These are phyloP conservation scores for Suillus subalutaceus DNA, from an alignment of 768 basidiomycete genomes.

Conservation along the genomic window DNA sequence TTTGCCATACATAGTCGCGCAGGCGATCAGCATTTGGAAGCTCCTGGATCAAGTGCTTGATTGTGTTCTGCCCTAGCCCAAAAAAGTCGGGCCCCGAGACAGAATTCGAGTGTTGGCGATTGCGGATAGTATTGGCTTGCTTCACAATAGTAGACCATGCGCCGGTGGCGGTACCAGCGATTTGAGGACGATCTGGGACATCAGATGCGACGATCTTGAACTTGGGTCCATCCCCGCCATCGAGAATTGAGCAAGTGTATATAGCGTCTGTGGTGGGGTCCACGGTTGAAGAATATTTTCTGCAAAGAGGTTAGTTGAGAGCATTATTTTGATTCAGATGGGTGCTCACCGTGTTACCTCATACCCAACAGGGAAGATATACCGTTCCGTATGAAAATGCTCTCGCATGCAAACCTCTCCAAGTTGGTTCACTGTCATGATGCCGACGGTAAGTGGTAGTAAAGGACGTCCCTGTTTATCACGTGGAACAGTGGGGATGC, in stretches of 20 bases:
- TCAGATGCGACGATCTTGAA: slow-evolving; percentile 83
- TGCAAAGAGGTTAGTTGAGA: slow-evolving; percentile 30
- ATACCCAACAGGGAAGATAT: slow-evolving; percentile 88
- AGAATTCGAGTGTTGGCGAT: slow-evolving; percentile 82
- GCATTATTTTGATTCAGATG: slow-evolving; percentile 2
- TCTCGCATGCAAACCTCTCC: slow-evolving; percentile 82
- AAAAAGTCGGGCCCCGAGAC: slow-evolving; percentile 91
- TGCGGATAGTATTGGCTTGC: slow-evolving; percentile 78
- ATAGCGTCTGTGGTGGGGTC: slow-evolving; percentile 69
- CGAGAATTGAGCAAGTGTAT: slow-evolving; percentile 82
- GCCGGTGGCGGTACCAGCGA: slow-evolving; percentile 86
- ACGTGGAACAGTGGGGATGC: slow-evolving; percentile 78
- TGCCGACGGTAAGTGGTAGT: slow-evolving; percentile 81
- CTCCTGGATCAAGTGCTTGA: slow-evolving; percentile 90
- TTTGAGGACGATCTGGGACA: slow-evolving; percentile 68
- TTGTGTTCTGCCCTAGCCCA: slow-evolving; percentile 83
- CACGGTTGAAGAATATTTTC: slow-evolving; percentile 78
- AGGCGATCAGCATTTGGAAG: slow-evolving; percentile 71
- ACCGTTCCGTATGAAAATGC: slow-evolving; percentile 85
- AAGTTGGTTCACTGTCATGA: slow-evolving; percentile 79
- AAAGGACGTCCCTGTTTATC: slow-evolving; percentile 72
- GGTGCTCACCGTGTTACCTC: slow-evolving; percentile 70
- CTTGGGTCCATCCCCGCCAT: slow-evolving; percentile 84
- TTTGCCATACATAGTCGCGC: slow-evolving; percentile 85
- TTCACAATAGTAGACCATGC: slow-evolving; percentile 86